Evolutionary conservation across 371 early-diverging fungal species (phyloP), one percentile per base, ranked within the genome.

Genomic region (Blastocladiella emersonii): DNA sequence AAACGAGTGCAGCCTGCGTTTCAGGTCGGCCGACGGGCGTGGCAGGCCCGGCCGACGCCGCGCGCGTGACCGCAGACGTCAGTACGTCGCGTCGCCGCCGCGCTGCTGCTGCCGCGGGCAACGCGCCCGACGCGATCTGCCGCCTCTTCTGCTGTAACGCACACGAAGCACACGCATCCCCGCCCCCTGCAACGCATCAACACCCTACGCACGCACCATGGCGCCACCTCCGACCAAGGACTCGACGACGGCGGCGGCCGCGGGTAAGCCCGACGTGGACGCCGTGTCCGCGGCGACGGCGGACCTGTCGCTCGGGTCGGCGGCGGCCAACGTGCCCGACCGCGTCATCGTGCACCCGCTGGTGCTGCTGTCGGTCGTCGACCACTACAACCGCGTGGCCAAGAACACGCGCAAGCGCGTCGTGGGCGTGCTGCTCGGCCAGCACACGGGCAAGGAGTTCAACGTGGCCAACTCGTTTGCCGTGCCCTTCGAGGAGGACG

Each of bases 391-490:
- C 73, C 89, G 99, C 67, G 91, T 92, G 27, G 96, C 96, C 45
- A 84, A 85, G 67, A 90, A 89, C 73, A 92, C 96, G 63, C 90
- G 85, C 72, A 98, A 95, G 74, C 86, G 99, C 57, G 99, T 98
- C 25, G 92, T 98, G 13, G 99, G 99, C 61, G 92, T 98, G n/a
- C 83, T 99, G n/a, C 81, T 99, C 15, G 99, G 99, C 59, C 97
- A 95, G 73, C 74, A 78, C 36, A 82, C 85, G 64, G 93, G 92
- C 63, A 85, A 89, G 68, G 80, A 76, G 17, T 91, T 98, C 56
- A 95, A 98, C 70, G 89, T 99, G 19, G 93, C 98, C 62, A 99
- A 98, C 80, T 89, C 91, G 70, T 99, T 93, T 83, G 99, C 99
- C 57, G 98, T 99, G 23, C 99, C 99, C 30, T 99, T 99, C 74